phyloP scores from a whole-genome alignment of 2,329 filamentous ascomycete species.

The Aspergillus bombycis region DNA sequence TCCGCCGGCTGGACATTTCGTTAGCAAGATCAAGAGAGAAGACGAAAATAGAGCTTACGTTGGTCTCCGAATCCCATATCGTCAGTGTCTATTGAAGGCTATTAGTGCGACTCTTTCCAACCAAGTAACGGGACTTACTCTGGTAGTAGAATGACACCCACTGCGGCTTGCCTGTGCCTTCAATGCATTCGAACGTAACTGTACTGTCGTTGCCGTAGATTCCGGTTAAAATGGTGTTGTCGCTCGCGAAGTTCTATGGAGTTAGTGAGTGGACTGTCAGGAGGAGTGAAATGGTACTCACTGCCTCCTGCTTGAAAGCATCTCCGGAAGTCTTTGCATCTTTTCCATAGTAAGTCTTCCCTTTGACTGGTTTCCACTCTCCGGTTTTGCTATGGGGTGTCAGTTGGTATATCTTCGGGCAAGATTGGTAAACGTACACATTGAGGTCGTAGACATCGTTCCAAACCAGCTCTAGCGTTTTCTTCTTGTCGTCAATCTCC shows the following conservation, averaged over 20 bases:
- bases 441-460: slow-evolving; percentile 61
- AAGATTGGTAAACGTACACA: slow-evolving; percentile 33
- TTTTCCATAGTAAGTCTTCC: slow-evolving; percentile 52
- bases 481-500: slow-evolving; percentile 55
- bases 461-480: slow-evolving; percentile 55
- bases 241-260: slow-evolving; percentile 49
- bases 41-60: slow-evolving; percentile 15
- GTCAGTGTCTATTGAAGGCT: slow-evolving; percentile 20
- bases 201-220: slow-evolving; percentile 61
- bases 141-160: slow-evolving; percentile 64
- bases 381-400: slow-evolving; percentile 44
- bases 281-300: neutral
- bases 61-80: slow-evolving; percentile 32
- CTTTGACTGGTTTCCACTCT: slow-evolving; percentile 51
- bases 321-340: slow-evolving; percentile 50
- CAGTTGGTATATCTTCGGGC: rapidly evolving
- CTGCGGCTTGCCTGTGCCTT: slow-evolving; percentile 56
- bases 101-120: neutral
- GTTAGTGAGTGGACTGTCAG: neutral
- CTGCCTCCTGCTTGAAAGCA: slow-evolving; percentile 60
- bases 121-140: slow-evolving; percentile 27
- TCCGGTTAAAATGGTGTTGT: slow-evolving; percentile 53
- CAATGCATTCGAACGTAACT: slow-evolving; percentile 53
- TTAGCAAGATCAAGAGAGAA: neutral
- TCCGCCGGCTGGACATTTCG: slow-evolving; percentile 47